phyloP scores from a whole-genome alignment of 2,329 filamentous ascomycete genomes.

The Paraphaeosphaeria minitans region DNA sequence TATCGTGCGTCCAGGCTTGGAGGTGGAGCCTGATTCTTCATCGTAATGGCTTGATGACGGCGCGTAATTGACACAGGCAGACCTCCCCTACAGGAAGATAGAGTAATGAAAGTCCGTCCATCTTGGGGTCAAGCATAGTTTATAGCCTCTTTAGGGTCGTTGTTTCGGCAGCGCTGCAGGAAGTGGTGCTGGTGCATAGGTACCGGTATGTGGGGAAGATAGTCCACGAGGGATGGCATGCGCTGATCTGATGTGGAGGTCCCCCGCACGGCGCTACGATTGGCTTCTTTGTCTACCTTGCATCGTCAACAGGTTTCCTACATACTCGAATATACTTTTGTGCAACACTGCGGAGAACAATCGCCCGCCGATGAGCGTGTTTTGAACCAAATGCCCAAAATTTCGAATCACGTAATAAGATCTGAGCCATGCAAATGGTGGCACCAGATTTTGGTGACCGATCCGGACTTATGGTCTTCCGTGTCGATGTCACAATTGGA shows the following conservation, averaged over 20 bases:
- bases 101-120: not conserved
- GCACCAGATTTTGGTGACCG: too few relatives aligned
- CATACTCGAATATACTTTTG: not conserved
- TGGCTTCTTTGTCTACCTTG: too few relatives aligned
- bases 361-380: too few relatives aligned
- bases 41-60: not conserved
- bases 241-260: not conserved
- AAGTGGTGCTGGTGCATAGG: not conserved
- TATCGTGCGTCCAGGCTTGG: constrained; percentile 22
- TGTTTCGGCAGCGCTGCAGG: not conserved
- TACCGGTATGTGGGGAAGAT: constrained; percentile 6
- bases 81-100: not conserved
- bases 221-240: not conserved
- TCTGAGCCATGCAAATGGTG: too few relatives aligned
- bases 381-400: too few relatives aligned
- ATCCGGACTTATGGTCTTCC: too few relatives aligned
- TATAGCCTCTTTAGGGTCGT: not conserved
- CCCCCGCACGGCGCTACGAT: not conserved
- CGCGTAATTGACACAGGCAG: not conserved
- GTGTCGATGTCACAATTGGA: too few relatives aligned
- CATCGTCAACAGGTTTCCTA: too few relatives aligned
- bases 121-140: not conserved
- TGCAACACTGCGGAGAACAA: not conserved
- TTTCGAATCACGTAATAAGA: too few relatives aligned
- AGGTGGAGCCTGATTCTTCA: constrained; percentile 14